Conservation (phyloP, 805 yeast genomes). For the Candida awuae region DNA sequence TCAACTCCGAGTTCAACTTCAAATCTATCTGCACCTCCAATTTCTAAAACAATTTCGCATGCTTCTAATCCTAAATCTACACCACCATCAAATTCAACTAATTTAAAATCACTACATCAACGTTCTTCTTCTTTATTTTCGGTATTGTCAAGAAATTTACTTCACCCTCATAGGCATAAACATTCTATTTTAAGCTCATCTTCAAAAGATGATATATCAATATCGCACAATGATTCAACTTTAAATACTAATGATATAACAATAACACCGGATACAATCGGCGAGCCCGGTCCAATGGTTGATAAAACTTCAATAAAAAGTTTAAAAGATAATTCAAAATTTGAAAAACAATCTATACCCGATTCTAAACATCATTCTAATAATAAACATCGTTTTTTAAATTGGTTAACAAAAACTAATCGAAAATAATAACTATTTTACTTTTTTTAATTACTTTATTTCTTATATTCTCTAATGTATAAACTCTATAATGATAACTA, state of each 20-base stretch:
- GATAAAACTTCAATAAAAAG: slow-evolving; percentile 3
- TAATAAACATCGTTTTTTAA: not conserved
- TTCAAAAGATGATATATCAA: slow-evolving; percentile 23
- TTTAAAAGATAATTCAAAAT: slow-evolving; percentile 1
- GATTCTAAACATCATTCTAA: not conserved
- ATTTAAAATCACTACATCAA: slow-evolving; percentile 1
- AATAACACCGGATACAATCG: slow-evolving; percentile 22
- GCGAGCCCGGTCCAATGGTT: slow-evolving; percentile 32
- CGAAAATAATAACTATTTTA: not conserved
- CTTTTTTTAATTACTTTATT: no score
- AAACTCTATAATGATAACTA: no score
- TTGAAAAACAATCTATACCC: not conserved
- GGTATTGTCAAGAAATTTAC: slow-evolving; percentile 16
- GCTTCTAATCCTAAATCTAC: not conserved
- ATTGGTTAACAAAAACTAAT: not conserved
- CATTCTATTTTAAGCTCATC: slow-evolving; percentile 11
- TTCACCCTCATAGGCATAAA: not conserved
- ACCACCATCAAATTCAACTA: not conserved
- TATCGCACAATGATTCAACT: slow-evolving; percentile 20
- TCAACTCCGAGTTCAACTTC: slow-evolving; percentile 1
- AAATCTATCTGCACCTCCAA: not conserved
- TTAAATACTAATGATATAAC: slow-evolving; percentile 21
- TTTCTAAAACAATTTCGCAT: not conserved
- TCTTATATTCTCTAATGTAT: no score
- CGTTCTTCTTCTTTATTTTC: slow-evolving; percentile 20